A percentile compares a stretch with the other conserved stretches of the same genome.
phyloP scores from a whole-genome alignment of 495 filamentous ascomycete genomes.

The Trichoderma asperelloides region DNA sequence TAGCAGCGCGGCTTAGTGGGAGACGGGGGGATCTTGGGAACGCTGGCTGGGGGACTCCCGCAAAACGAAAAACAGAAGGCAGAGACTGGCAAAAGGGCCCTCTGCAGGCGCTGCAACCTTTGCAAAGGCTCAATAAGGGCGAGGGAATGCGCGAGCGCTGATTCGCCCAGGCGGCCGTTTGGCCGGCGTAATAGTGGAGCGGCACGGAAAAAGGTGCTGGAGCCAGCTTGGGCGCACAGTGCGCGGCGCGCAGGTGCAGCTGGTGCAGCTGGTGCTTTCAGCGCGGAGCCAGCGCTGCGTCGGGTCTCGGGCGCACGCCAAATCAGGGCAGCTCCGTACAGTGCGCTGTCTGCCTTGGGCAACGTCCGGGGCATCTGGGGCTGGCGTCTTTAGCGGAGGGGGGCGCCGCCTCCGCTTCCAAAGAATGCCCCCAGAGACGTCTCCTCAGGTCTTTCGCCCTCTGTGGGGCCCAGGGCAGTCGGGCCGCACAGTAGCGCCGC shows the following conservation, averaged over 20 bases:
- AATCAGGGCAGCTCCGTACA: neutral
- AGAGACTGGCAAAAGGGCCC: neutral
- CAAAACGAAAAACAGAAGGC: neutral
- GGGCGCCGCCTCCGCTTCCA: neutral
- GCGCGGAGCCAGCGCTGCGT: neutral
- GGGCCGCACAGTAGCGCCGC: constrained; percentile 8
- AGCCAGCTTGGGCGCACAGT: constrained; percentile 10
- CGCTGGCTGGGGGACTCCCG: neutral
- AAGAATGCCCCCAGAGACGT: neutral
- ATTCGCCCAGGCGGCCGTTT: constrained; percentile 33
- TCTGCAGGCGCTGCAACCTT: neutral
- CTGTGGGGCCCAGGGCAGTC: neutral
- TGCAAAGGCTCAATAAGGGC: neutral
- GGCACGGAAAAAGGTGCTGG: constrained; percentile 21
- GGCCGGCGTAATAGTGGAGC: constrained; percentile 49
- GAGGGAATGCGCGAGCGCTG: constrained; percentile 7
- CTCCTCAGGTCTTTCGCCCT: neutral
- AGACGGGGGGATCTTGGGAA: neutral
- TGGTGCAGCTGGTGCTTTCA: neutral
- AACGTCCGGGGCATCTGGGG: constrained; percentile 4
- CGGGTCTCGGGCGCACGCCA: neutral
- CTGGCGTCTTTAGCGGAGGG: neutral
- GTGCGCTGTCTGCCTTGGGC: neutral
- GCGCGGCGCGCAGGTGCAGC: neutral
- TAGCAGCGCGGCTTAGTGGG: neutral